Evolutionary conservation across 2,329 filamentous ascomycete genomes (phyloP), one percentile per base, ranked within the genome.

Genomic region (Sarocladium brachiariae): DNA sequence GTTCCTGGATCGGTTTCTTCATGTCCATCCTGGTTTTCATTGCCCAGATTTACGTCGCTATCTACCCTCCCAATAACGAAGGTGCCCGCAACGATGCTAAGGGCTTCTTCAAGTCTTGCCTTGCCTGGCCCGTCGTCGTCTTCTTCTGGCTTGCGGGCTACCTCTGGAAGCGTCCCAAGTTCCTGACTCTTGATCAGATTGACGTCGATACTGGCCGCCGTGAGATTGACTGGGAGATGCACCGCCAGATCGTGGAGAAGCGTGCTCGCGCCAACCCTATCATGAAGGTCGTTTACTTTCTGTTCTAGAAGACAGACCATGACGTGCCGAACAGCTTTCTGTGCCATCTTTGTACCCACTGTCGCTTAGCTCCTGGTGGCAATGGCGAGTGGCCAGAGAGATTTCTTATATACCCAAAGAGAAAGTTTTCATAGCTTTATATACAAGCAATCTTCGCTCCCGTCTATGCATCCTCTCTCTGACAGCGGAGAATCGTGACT

Each of bases 131-230:
- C 7, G 70, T 81, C 18, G 74, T 81, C 27, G 56, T 81, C 2
- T 10, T 67, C 11, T 82, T 82, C 63, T 81, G 75, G 66, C 41
- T 70, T 21, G 57, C 61, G 31, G 80, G 83, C 2, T 86, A 78
- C 58, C 30, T 77, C 51, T 87, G 83, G 83, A 87, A 86, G 70
- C 69, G 78, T 37, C 64, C 74, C 24, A 74, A 74, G 7, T 85
- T 78, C 77, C 67, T 83, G 46, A 73, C 67, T 49, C 67, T 77
- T 1, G 62, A 67, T 24, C 72, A 87, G 53, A 86, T 88, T 53
- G 84, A 88, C 56, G 74, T 88, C 50, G 83, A 87, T 60, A 76
- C 73, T 33, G 82, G 80, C 43, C 76, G 82, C 41, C 74, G 83
- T 39, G 76, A 79, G 61, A 72, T 84, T 45, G 75, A 86, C 58